Conservation (phyloP, 208 protist species). For the Crithidia sp. region DNA sequence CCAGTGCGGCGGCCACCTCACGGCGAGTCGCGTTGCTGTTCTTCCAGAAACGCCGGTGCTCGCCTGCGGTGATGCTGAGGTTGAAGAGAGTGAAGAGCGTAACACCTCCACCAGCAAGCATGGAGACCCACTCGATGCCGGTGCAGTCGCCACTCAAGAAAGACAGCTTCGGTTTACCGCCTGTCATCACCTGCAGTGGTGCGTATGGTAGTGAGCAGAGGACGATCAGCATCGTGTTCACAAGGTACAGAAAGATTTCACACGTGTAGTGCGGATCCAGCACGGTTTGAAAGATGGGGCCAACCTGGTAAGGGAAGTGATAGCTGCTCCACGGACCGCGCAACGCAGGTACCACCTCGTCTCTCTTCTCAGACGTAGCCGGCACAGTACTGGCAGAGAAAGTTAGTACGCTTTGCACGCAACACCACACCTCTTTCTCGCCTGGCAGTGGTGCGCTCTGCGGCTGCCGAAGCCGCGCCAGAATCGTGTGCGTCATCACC, state of each 20-base stretch:
- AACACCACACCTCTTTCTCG: constrained; percentile 19
- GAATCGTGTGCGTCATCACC: constrained; percentile 55
- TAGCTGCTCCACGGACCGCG: constrained; percentile 28
- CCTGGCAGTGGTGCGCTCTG: background rate
- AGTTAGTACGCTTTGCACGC: constrained; percentile 1
- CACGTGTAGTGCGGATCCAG: constrained; percentile 85
- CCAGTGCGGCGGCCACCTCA: constrained; percentile 5
- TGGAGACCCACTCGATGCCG: background rate
- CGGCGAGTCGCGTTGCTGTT: constrained; percentile 37
- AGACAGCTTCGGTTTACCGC: too few relatives aligned
- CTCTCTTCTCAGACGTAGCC: background rate
- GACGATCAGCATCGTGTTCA: constrained; percentile 39
- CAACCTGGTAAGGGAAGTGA: constrained; percentile 23
- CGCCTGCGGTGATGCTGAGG: constrained; percentile 65
- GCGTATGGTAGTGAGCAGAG: constrained; percentile 18
- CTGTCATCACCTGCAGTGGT: background rate
- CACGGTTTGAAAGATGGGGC: constrained; percentile 40
- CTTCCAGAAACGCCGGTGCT: constrained; percentile 76
- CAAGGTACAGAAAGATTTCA: constrained; percentile 71
- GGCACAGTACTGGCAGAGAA: background rate
- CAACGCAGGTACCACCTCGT: background rate
- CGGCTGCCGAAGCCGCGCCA: constrained; percentile 36
- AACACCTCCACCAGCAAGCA: constrained; percentile 34
- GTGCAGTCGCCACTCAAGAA: background rate
- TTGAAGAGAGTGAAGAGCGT: constrained; percentile 67